Evolutionary conservation across 768 basidiomycete genomes (phyloP).

Genomic region (Amanita muscaria): DNA sequence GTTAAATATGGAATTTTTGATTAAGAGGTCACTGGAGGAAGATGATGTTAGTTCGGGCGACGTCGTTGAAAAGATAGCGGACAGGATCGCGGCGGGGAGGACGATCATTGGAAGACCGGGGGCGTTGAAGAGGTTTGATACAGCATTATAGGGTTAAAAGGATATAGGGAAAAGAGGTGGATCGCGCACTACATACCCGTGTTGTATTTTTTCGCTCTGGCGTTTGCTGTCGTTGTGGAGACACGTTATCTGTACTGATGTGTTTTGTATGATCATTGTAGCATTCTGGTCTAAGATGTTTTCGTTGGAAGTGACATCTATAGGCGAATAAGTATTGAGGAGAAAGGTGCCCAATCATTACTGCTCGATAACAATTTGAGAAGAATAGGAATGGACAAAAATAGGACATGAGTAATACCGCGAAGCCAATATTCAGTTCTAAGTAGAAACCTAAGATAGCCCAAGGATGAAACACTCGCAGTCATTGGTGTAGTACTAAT

Average conservation of each 20-base stretch:
- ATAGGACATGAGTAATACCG: no score
- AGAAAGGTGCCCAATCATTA: no score
- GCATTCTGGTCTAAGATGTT: no score
- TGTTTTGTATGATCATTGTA: constrained; percentile 18
- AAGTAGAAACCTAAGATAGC: no score
- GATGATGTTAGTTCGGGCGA: constrained; percentile 32
- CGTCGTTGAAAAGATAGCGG: constrained; percentile 53
- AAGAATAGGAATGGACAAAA: no score
- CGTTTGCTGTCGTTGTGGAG: constrained; percentile 12
- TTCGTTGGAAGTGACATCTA: no score
- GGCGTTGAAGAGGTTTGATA: constrained; percentile 59
- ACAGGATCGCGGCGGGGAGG: constrained; percentile 48
- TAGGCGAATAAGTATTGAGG: no score
- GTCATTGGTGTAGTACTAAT: no score
- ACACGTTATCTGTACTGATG: no score
- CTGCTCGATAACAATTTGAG: no score
- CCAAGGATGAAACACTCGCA: no score
- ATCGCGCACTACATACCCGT: background rate
- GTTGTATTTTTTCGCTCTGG: constrained; percentile 14
- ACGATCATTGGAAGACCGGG: constrained; percentile 35
- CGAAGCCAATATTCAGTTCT: no score
- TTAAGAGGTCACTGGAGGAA: constrained; percentile 54
- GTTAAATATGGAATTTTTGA: constrained; percentile 55
- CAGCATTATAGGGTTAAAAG: constrained; percentile 35
- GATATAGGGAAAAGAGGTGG: constrained; percentile 38